Evolutionary conservation across 805 yeast genomes (phyloP).

Genomic region (Metschnikowia kofuensis): DNA sequence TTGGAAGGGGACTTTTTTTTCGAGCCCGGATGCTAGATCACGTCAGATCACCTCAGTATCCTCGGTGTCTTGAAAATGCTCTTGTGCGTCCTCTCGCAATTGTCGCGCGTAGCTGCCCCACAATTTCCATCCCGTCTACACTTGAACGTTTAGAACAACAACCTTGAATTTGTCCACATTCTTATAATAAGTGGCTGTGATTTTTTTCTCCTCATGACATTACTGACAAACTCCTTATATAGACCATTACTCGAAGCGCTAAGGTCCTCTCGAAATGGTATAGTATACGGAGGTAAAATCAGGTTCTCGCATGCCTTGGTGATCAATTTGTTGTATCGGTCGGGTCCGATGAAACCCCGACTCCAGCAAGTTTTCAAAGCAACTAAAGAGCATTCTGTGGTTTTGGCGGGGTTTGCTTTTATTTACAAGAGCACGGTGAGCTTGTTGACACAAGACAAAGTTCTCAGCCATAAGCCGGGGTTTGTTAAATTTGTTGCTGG

Average conservation of each 20-base stretch:
- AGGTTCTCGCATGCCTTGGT: conserved; percentile 65
- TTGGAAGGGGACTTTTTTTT: too few species aligned
- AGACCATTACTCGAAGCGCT: conserved; percentile 33
- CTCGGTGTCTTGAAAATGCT: too few species aligned
- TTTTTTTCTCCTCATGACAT: conserved; percentile 10
- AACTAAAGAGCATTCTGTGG: conserved; percentile 53
- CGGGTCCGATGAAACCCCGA: conserved; percentile 48
- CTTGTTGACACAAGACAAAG: conserved; percentile 28
- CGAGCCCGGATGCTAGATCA: too few species aligned
- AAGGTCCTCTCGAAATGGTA: conserved; percentile 44
- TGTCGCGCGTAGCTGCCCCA: too few species aligned
- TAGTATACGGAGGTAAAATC: conserved; percentile 59
- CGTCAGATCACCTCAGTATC: too few species aligned
- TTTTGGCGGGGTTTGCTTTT: conserved; percentile 55
- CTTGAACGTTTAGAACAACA: too few species aligned
- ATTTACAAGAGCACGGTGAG: conserved; percentile 44
- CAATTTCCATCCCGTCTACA: too few species aligned
- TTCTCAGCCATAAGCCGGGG: conserved; percentile 32
- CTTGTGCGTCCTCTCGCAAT: too few species aligned
- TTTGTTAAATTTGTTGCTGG: conserved; percentile 39
- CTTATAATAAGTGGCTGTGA: neutral
- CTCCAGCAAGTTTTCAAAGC: conserved; percentile 46
- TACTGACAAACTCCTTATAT: conserved; percentile 22
- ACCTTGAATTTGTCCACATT: too few species aligned
- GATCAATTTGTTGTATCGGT: conserved; percentile 53